Conservation (phyloP, 257 asterid genomes). For the Forsythia viridissima region DNA sequence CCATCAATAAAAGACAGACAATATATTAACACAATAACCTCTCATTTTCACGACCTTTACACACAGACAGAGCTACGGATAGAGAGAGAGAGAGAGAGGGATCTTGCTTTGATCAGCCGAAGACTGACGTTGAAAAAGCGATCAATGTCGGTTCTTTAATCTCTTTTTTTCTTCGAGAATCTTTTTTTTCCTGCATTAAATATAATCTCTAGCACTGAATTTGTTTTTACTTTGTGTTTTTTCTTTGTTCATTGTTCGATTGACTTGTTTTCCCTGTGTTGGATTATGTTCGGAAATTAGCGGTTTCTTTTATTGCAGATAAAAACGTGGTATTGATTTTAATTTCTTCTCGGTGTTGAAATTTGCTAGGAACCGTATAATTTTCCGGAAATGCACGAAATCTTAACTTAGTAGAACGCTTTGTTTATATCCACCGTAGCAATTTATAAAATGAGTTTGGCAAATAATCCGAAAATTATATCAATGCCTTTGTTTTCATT, state of each 20-base stretch:
- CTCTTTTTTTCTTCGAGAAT: constrained; percentile 27
- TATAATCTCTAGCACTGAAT: not conserved
- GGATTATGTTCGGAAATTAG: constrained; percentile 12
- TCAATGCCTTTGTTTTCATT: not conserved
- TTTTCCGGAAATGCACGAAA: constrained; percentile 32
- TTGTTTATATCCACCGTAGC: not conserved
- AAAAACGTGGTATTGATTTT: constrained; percentile 11
- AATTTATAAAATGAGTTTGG: not conserved
- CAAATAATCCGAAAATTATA: not conserved
- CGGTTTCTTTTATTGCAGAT: constrained; percentile 10
- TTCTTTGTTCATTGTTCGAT: constrained; percentile 20
- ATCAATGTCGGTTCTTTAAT: constrained; percentile 60
- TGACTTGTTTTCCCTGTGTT: constrained; percentile 5
- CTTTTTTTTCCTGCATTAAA: constrained; percentile 13
- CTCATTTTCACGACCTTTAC: constrained; percentile 47
- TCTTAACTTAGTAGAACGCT: constrained; percentile 14
- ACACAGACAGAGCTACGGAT: constrained; percentile 28
- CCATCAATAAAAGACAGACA: constrained; percentile 30
- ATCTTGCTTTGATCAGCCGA: constrained; percentile 36
- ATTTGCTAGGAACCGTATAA: constrained; percentile 31
- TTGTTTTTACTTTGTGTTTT: constrained; percentile 10
- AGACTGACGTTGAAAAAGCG: constrained; percentile 36
- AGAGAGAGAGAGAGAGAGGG: constrained; percentile 17
- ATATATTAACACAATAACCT: constrained; percentile 25
- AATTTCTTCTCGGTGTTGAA: not conserved